Percentiles rank a stretch among this genome's conserved stretches.
Conservation (phyloP, 495 filamentous ascomycete genomes). For the Sabuloglossum arenarium region DNA sequence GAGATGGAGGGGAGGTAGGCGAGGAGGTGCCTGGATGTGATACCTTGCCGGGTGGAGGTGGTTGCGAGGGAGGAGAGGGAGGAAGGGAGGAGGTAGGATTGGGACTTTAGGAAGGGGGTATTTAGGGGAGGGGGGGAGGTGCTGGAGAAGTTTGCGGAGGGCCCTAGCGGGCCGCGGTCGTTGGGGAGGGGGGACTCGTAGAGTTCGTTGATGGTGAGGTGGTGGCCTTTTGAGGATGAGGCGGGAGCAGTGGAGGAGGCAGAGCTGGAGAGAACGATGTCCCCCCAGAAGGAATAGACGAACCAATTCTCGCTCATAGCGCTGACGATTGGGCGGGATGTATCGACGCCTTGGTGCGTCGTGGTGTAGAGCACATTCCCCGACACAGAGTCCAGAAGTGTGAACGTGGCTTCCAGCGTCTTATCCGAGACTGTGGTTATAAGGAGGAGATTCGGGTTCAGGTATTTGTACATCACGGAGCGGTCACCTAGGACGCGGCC, state of each 20-base stretch:
- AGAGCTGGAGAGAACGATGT: slow-evolving; percentile 28
- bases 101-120: slow-evolving; percentile 51
- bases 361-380: slow-evolving; percentile 54
- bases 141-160: slow-evolving; percentile 49
- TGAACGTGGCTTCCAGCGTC: slow-evolving; percentile 42
- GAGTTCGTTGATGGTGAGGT: slow-evolving; percentile 69
- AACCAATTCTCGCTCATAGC: slow-evolving; percentile 90
- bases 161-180: slow-evolving; percentile 60
- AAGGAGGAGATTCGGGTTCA: slow-evolving; percentile 72
- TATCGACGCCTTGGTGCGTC: slow-evolving; percentile 54
- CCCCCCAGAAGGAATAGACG: slow-evolving; percentile 64
- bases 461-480: slow-evolving; percentile 88
- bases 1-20: slow-evolving; percentile 49
- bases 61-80: slow-evolving; percentile 60
- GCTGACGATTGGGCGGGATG: slow-evolving; percentile 49
- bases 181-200: slow-evolving; percentile 72
- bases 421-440: slow-evolving; percentile 49
- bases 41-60: slow-evolving; percentile 81
- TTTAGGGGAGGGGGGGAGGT: slow-evolving; percentile 18
- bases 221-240: slow-evolving; percentile 51
- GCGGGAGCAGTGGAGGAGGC: slow-evolving; percentile 13
- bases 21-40: slow-evolving; percentile 66
- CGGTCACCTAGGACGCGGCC: slow-evolving; percentile 82
- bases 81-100: slow-evolving; percentile 58
- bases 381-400: slow-evolving; percentile 72